Conservation (phyloP, 169 alveolate genomes). For the Ichthyophthirius multifiliis region DNA sequence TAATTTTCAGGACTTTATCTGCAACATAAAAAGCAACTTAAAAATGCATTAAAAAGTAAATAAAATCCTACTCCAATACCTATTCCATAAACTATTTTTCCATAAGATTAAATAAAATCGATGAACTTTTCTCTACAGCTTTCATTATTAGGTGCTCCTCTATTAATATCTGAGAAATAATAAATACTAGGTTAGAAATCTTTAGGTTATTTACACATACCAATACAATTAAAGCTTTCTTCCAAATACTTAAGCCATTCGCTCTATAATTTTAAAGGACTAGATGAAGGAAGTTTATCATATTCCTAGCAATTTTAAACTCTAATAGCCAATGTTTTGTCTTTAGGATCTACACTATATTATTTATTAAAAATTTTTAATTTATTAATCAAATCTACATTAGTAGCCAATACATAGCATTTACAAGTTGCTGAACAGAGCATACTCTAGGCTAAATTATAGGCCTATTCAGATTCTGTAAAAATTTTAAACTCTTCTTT, state of each 20-base stretch:
- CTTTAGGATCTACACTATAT: not conserved
- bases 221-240: not conserved
- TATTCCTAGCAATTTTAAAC: not conserved
- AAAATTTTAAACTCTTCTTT: not conserved
- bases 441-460: not conserved
- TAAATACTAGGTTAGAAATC: not conserved
- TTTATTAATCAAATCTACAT: not conserved
- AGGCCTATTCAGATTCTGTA: not conserved
- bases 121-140: not conserved
- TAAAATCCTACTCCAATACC: not conserved
- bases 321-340: not conserved
- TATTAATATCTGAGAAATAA: not conserved
- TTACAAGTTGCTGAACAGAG: not conserved
- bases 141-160: not conserved
- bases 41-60: not conserved
- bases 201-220: not conserved
- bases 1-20: too few species aligned
- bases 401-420: not conserved
- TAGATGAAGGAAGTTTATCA: not conserved
- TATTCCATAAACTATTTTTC: not conserved
- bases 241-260: not conserved
- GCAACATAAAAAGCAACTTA: not conserved
- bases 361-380: too few species aligned
- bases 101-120: not conserved
- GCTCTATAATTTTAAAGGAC: not conserved